These are phyloP conservation scores for Postia placenta DNA, from an alignment of 768 basidiomycete genomes.

Conservation along the genomic window DNA sequence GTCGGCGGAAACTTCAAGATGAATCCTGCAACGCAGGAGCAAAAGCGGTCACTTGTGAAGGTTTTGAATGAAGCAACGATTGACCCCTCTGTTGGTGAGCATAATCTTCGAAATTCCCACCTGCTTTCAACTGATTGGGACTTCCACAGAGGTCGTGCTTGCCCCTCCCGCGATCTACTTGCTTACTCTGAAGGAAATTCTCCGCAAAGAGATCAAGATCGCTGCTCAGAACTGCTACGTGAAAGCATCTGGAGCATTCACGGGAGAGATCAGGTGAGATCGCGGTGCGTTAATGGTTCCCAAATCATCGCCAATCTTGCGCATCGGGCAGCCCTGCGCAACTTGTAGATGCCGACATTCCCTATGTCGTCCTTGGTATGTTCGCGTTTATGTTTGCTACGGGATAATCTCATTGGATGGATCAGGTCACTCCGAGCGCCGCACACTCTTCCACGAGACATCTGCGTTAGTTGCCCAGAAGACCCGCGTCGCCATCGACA, in stretches of 20 bases:
- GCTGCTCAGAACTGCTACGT: constrained; percentile 90
- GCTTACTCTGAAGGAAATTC: constrained; percentile 53
- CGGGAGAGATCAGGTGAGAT: constrained; percentile 88
- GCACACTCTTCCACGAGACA: constrained; percentile 86
- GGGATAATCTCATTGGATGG: not conserved
- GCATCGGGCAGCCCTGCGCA: constrained; percentile 57
- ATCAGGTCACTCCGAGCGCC: constrained; percentile 91
- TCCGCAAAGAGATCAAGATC: constrained; percentile 67
- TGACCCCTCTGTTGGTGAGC: constrained; percentile 69
- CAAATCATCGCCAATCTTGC: not conserved
- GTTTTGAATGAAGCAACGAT: constrained; percentile 74
- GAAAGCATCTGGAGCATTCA: constrained; percentile 80
- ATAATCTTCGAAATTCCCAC: too few relatives aligned
- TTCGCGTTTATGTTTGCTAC: constrained; percentile 3
- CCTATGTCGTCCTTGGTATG: constrained; percentile 87
- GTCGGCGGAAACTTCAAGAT: constrained; percentile 99
- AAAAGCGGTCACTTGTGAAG: constrained; percentile 60
- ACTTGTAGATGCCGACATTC: constrained; percentile 79
- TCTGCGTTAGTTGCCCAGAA: constrained; percentile 81
- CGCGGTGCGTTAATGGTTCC: not conserved
- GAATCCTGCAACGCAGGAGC: constrained; percentile 69
- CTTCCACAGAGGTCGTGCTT: constrained; percentile 78
- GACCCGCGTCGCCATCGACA: constrained; percentile 75
- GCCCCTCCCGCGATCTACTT: constrained; percentile 90
- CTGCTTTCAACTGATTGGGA: constrained; percentile 6